Base-by-base conservation (phyloP, 805 yeast species). In the Torulaspora franciscae region DNA sequence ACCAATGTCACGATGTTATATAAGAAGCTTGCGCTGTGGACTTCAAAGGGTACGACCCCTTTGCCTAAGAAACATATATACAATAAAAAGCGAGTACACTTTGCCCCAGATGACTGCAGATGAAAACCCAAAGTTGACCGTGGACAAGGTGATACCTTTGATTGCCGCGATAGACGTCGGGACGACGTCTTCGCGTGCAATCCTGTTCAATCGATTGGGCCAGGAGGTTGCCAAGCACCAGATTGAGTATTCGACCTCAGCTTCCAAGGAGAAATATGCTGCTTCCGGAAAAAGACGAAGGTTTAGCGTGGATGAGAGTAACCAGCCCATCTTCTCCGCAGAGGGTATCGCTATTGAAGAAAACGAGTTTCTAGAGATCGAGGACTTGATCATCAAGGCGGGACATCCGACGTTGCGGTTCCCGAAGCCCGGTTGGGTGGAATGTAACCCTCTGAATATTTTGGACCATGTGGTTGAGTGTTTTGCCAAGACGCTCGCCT, bases 341-440 rank as follows among this genome's bases (percentile, higher is more conserved):
- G 89, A 82, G 60, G 91, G 91, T 70, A 71, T 83, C 47, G 81
- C 85, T 17, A 78, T 83, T 57, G 74, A 78, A 43, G 79, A 79
- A 46, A 73, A 67, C 48, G 79, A 75, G 49, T 71, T 74, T 50
- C 66, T 83, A 42, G 84, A 78, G 55, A 79, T 83, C 52, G 90
- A 83, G 64, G 79, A 77, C 52, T 70, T 59, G 32, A 37, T 41
- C 11, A n/a, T 30, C 14, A 42, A 36, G 26, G 46, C 50, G 29
- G 52, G 48, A 22, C 62, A 72, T 24, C 89, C 90, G 40, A 84
- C 93, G n/a, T 68, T 84, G 43, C 67, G 80, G 48, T 84, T 81
- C 63, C 91, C 93, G 2, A 76, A 79, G 51, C 89, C 91, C 2
- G 93, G 95, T 26, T 89, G 96, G 96, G 93, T 88, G 29, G 96